These are phyloP conservation scores for Entophlyctis luteolus DNA, from an alignment of 192 early-diverging fungal species.

Conservation along the genomic window DNA sequence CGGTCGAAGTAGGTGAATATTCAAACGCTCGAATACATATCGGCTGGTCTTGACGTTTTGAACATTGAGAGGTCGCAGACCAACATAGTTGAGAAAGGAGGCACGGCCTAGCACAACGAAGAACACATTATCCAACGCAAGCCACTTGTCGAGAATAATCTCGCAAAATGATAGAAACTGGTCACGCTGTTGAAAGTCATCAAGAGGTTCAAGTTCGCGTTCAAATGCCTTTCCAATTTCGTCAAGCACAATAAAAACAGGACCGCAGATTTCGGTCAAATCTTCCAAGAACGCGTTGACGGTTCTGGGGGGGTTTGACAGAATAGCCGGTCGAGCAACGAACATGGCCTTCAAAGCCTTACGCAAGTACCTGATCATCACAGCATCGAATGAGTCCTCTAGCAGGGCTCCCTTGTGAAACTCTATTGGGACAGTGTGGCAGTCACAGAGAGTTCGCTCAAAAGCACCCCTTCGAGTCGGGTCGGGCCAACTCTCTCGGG, in stretches of 20 bases:
- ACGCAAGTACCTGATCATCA: conserved; percentile 2
- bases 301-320: background rate
- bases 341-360: conserved; percentile 1
- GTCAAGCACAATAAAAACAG: conserved; percentile 25
- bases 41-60: background rate
- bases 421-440: conserved; percentile 2
- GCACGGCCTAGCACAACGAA: conserved; percentile 15
- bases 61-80: background rate
- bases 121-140: conserved; percentile 17
- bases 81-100: background rate
- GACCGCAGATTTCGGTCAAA: conserved; percentile 1
- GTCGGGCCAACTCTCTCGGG: background rate
- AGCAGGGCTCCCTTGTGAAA: conserved; percentile 9
- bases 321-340: background rate
- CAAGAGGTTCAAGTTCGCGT: background rate
- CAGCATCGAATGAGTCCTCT: background rate
- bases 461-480: background rate
- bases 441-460: conserved; percentile 2
- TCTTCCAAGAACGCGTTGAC: background rate
- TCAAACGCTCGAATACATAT: conserved; percentile 4
- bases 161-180: conserved; percentile 13
- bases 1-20: background rate
- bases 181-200: conserved; percentile 17
- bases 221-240: conserved; percentile 23
- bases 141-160: background rate